Evolutionary conservation across 495 filamentous ascomycete species (phyloP), one percentile per base, ranked within the genome.

Genomic region (Daldinia concentrica): DNA sequence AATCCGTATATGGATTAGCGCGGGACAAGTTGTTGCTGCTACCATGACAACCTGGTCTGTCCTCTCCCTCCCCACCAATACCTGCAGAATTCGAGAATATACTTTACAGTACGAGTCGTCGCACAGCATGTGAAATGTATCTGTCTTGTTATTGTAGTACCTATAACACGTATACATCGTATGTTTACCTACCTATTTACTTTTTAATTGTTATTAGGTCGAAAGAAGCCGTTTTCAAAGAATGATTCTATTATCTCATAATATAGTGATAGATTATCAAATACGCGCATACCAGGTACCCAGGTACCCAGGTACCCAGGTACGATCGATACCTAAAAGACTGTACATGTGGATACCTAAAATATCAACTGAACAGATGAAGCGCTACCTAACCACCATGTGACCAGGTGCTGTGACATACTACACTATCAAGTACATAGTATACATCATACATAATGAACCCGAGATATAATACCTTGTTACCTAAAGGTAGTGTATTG

Each of bases 21-120:
- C 69, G 64, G 68, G 73, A 75, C 74, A 72, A 71, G 74, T 76
- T 76, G 71, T 62, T 66, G 39, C 55, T 70, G 59, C 76, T 78
- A 78, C 76, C 76, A 74, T 74, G 76, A 76, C 76, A 78, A 78
- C 76, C 75, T 39, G 56, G 56, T 66, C 19, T 45, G 26, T 17
- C 22, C 45, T 55, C n/a, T 58, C 51, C 54, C 24, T 36, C 58
- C 54, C 66, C 58, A 63, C 67, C 29, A 48, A 34, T 60, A 52
- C 60, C 17, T 58, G 11, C 17, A 37, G 55, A 37, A 58, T 30
- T 54, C 50, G 34, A 52, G 15, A 41, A 67, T 32, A 37, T 72
- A 67, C 63, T 48, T 71, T 29, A 12, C 37, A 43, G 57, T 62
- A 41, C 12, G 5, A 54, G 50, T 17, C 30, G n/a, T 15, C 1